phyloP scores from a whole-genome alignment of 805 yeast species.

The Ogataea pilisensis region DNA sequence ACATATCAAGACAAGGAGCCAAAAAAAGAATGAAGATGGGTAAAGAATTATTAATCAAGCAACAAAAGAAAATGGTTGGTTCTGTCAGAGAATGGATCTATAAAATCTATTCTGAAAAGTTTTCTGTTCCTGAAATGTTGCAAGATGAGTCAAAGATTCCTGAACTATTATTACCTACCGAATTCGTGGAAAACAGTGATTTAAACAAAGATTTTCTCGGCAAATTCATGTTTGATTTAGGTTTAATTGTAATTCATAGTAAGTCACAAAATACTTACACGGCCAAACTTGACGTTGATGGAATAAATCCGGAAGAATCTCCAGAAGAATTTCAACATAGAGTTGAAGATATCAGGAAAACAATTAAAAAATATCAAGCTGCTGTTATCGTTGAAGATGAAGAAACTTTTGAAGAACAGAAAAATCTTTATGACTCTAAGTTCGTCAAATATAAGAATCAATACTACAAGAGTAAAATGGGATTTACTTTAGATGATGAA shows the following conservation, averaged over 20 bases:
- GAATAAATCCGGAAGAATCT: conserved; percentile 62
- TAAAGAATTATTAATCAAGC: conserved; percentile 58
- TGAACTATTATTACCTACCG: conserved; percentile 42
- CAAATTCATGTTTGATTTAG: conserved; percentile 61
- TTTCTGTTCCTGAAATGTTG: conserved; percentile 29
- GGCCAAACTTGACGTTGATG: conserved; percentile 67
- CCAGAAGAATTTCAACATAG: conserved; percentile 61
- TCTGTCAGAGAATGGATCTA: conserved; percentile 47
- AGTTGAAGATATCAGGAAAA: conserved; percentile 44
- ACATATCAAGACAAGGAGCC: conserved; percentile 69
- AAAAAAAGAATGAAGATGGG: conserved; percentile 63
- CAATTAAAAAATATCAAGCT: conserved; percentile 60
- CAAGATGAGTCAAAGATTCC: conserved; percentile 40
- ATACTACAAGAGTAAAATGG: conserved; percentile 82
- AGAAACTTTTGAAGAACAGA: conserved; percentile 45
- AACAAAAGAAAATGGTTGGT: conserved; percentile 73
- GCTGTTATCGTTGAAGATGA: conserved; percentile 62
- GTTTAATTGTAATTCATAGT: conserved; percentile 63
- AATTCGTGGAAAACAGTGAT: conserved; percentile 37
- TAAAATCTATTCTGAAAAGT: conserved; percentile 28
- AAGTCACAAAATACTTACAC: conserved; percentile 51
- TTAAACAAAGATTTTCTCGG: conserved; percentile 57
- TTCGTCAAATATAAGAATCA: conserved; percentile 78
- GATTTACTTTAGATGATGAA: conserved; percentile 58
- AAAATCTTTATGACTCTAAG: conserved; percentile 65